Percentiles rank a stretch among this genome's conserved stretches.
Conservation (phyloP, 2,329 filamentous ascomycete species). For the Trematosphaeria pertusa region DNA sequence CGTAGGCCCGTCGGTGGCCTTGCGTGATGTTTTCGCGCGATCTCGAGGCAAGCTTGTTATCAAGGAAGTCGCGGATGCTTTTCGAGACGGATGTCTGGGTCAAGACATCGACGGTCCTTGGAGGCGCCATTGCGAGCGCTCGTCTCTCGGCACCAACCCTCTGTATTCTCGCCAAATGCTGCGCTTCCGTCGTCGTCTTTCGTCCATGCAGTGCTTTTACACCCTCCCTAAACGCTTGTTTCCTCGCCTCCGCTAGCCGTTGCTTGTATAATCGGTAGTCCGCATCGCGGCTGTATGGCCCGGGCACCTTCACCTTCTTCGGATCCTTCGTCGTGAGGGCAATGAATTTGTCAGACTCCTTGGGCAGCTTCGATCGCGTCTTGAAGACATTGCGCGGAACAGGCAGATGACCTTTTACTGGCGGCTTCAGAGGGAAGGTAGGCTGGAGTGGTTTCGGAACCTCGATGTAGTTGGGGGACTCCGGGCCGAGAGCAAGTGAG, state of each 20-base stretch:
- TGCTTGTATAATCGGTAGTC: slow-evolving; percentile 71
- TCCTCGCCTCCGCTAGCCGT: slow-evolving; percentile 73
- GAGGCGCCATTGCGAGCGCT: slow-evolving; percentile 66
- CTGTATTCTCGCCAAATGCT: slow-evolving; percentile 28
- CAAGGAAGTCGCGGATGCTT: slow-evolving; percentile 44
- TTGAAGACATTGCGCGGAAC: slow-evolving; percentile 81
- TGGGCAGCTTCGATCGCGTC: slow-evolving; percentile 50
- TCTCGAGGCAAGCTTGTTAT: slow-evolving; percentile 36
- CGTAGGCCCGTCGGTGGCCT: slow-evolving; percentile 40
- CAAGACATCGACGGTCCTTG: slow-evolving; percentile 66
- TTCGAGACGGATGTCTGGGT: slow-evolving; percentile 39
- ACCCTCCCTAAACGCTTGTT: slow-evolving; percentile 74
- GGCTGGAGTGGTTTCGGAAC: slow-evolving; percentile 80
- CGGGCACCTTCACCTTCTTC: slow-evolving; percentile 42
- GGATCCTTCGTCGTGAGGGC: slow-evolving; percentile 65
- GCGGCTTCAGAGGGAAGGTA: slow-evolving; percentile 56
- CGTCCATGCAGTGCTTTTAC: slow-evolving; percentile 69
- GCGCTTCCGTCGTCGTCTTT: slow-evolving; percentile 34
- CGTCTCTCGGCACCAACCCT: slow-evolving; percentile 55
- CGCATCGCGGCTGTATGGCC: slow-evolving; percentile 48
- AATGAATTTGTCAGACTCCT: slow-evolving; percentile 68
- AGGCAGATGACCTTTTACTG: slow-evolving; percentile 79
- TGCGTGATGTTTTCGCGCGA: slow-evolving; percentile 30
- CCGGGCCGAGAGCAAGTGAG: slow-evolving; percentile 69
- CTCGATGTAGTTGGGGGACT: slow-evolving; percentile 87